A percentile compares a stretch with the other conserved stretches of the same genome.
Conservation (phyloP, 371 early-diverging fungal genomes). For the Paraphysoderma sedebokerense region DNA sequence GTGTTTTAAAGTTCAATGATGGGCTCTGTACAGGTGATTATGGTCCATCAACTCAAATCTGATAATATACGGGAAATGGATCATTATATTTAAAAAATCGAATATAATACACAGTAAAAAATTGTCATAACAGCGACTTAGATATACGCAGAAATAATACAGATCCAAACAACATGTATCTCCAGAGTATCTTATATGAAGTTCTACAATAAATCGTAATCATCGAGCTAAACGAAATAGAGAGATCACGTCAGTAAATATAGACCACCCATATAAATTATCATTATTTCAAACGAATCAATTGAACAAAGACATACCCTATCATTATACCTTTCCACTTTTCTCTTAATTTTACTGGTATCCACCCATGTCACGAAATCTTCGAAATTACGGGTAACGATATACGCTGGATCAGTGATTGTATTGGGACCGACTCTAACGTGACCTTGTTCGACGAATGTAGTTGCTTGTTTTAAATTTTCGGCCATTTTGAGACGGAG, state of each 20-base stretch:
- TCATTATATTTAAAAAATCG: too few species aligned
- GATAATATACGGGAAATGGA: too few species aligned
- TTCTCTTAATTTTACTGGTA: constrained; percentile 91
- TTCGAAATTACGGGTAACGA: constrained; percentile 86
- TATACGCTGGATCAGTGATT: constrained; percentile 79
- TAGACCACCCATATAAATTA: not conserved
- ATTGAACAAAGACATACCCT: too few species aligned
- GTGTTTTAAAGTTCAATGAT: too few species aligned
- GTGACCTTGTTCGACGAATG: constrained; percentile 96
- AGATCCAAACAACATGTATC: too few species aligned
- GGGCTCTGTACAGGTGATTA: too few species aligned
- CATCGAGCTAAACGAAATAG: not conserved
- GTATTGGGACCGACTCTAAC: constrained; percentile 87
- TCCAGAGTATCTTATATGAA: too few species aligned
- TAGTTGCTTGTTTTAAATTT: constrained; percentile 83
- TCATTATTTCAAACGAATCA: not conserved
- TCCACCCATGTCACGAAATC: constrained; percentile 99
- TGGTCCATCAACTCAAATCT: too few species aligned
- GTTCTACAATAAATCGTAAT: too few species aligned
- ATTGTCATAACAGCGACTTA: too few species aligned
- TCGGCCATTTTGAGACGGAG: constrained; percentile 91
- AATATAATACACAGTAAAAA: too few species aligned
- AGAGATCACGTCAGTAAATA: not conserved
- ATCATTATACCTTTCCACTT: constrained; percentile 95
- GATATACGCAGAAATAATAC: too few species aligned